These are phyloP conservation scores for Saturnispora serradocipensis DNA, from an alignment of 805 yeast species.

Conservation along the genomic window DNA sequence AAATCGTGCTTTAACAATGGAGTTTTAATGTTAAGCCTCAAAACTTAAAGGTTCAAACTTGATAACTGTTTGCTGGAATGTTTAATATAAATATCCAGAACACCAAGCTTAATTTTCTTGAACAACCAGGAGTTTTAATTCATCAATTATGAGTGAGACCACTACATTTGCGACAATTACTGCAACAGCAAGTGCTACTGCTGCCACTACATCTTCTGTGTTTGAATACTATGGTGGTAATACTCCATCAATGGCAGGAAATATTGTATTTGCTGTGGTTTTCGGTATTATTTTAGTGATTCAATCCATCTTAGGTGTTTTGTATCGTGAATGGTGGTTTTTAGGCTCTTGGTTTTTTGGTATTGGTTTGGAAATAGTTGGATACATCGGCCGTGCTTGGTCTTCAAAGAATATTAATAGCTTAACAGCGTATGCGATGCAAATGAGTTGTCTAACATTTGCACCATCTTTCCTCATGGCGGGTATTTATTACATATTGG, in stretches of 20 bases:
- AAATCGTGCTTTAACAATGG: too few relatives aligned
- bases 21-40: too few relatives aligned
- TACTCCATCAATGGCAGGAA: slow-evolving; percentile 48
- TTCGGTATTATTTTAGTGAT: slow-evolving; percentile 38
- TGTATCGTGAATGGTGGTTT: slow-evolving; percentile 56
- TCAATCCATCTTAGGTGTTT: slow-evolving; percentile 36
- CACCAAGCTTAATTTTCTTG: too few relatives aligned
- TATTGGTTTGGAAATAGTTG: slow-evolving; percentile 48
- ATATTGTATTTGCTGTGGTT: slow-evolving; percentile 44
- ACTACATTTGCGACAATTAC: neutral
- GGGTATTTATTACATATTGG: slow-evolving; percentile 66
- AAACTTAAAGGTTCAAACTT: too few relatives aligned
- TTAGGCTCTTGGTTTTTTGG: slow-evolving; percentile 46
- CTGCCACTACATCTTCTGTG: neutral
- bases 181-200: neutral
- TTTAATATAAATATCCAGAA: neutral
- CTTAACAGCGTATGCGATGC: slow-evolving; percentile 43
- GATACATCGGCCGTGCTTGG: slow-evolving; percentile 48
- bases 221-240: slow-evolving; percentile 29
- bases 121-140: too few relatives aligned
- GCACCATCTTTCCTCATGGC: slow-evolving; percentile 84
- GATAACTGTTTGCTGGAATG: too few relatives aligned
- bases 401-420: slow-evolving; percentile 31
- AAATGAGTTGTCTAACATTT: slow-evolving; percentile 58
- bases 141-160: neutral